Percentiles rank a stretch among this genome's conserved stretches.
phyloP scores from a whole-genome alignment of 192 early-diverging fungal genomes.

The Umbelopsis isabellina region DNA sequence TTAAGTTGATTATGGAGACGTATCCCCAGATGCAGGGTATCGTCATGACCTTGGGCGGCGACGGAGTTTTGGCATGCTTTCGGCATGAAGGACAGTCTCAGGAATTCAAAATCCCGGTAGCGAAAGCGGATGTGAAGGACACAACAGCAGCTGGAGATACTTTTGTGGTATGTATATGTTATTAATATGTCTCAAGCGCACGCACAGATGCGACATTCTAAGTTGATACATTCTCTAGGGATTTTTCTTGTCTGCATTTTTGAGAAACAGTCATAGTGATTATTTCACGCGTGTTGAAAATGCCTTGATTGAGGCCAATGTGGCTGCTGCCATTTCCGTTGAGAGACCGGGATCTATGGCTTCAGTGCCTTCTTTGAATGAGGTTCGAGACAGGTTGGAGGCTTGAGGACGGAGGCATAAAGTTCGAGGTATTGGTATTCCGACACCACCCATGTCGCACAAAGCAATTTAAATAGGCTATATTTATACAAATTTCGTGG shows the following conservation, averaged over 20 bases:
- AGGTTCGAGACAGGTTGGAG: conserved; percentile 37
- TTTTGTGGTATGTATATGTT: conserved; percentile 47
- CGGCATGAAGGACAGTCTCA: conserved; percentile 38
- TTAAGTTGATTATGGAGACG: conserved; percentile 44
- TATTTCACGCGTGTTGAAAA: conserved; percentile 38
- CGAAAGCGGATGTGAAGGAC: conserved; percentile 54
- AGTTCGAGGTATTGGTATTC: neutral
- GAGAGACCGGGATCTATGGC: conserved; percentile 68
- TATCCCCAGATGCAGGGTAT: conserved; percentile 57
- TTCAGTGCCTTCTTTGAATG: conserved; percentile 58
- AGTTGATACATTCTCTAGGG: conserved; percentile 60
- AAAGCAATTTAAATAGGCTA: conserved; percentile 22
- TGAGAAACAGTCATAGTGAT: conserved; percentile 38
- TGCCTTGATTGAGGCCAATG: conserved; percentile 62
- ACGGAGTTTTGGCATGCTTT: conserved; percentile 62
- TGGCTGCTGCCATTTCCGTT: conserved; percentile 70
- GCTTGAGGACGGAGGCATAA: conserved; percentile 2
- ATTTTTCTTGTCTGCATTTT: conserved; percentile 64
- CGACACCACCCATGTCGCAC: conserved; percentile 6
- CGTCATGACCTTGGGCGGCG: conserved; percentile 68
- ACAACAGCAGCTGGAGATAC: conserved; percentile 71
- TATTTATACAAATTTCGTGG: conserved; percentile 6
- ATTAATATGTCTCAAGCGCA: neutral
- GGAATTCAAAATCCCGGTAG: conserved; percentile 45
- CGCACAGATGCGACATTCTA: neutral